These are phyloP conservation scores for Albophoma yamanashiensis DNA, from an alignment of 2,329 filamentous ascomycete species.

Conservation along the genomic window DNA sequence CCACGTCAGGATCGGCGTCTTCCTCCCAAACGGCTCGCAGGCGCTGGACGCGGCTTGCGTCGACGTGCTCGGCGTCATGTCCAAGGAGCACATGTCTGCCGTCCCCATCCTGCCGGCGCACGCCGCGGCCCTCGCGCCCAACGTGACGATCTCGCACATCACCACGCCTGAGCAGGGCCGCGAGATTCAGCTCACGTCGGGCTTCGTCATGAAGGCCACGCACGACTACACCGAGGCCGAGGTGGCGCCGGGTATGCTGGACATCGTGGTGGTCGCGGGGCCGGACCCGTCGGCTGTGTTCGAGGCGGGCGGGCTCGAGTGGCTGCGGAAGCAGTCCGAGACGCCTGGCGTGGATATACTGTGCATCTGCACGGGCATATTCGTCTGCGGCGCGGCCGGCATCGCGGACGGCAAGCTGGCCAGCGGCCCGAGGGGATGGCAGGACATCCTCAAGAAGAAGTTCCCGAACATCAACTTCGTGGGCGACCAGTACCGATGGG, in stretches of 20 bases:
- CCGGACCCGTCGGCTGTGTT: constrained; percentile 27
- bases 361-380: constrained; percentile 39
- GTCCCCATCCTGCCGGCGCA: constrained; percentile 22
- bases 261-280: constrained; percentile 40
- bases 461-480: constrained; percentile 29
- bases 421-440: constrained; percentile 35
- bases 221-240: constrained; percentile 31
- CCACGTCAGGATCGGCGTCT: constrained; percentile 36
- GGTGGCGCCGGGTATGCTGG: constrained; percentile 38
- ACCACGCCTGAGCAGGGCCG: constrained; percentile 22
- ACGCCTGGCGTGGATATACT: constrained; percentile 33
- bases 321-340: constrained; percentile 30
- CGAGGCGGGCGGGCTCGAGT: constrained; percentile 24
- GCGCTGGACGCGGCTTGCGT: constrained; percentile 39
- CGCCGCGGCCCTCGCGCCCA: constrained; percentile 29
- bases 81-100: constrained; percentile 29
- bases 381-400: constrained; percentile 36
- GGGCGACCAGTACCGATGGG: constrained; percentile 37
- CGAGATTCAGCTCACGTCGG: constrained; percentile 31
- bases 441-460: constrained; percentile 25
- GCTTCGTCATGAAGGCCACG: constrained; percentile 25
- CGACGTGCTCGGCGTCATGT: constrained; percentile 37
- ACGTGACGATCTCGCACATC: constrained; percentile 35
- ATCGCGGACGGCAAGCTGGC: constrained; percentile 32
- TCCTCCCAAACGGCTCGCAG: constrained; percentile 34